These are phyloP conservation scores for Lathyrus tuberosus DNA, from an alignment of 306 rosid species.

Conservation along the genomic window DNA sequence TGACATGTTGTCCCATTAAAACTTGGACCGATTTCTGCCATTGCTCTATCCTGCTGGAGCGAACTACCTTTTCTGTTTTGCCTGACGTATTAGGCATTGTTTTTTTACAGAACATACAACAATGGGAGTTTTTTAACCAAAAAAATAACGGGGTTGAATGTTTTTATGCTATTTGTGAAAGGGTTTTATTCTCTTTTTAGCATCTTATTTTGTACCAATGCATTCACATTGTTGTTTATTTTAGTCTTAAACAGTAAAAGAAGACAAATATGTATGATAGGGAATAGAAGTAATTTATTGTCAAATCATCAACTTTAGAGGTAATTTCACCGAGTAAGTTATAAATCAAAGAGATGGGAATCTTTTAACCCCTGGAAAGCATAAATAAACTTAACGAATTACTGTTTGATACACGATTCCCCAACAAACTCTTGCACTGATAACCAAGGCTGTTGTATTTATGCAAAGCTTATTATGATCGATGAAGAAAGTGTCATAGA, in stretches of 20 bases:
- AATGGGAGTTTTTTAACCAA: neutral
- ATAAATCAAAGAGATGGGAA: slow-evolving; percentile 35
- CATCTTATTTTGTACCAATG: slow-evolving; percentile 27
- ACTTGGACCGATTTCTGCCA: slow-evolving; percentile 10
- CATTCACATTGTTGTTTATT: slow-evolving; percentile 19
- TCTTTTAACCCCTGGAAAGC: slow-evolving; percentile 26
- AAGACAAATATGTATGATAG: neutral
- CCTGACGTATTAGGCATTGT: slow-evolving; percentile 7
- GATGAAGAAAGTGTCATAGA: slow-evolving; percentile 19
- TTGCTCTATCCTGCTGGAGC: slow-evolving; percentile 10
- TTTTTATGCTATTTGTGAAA: slow-evolving; percentile 11
- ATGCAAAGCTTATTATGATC: slow-evolving; percentile 32
- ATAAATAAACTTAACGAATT: slow-evolving; percentile 27
- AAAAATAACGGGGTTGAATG: slow-evolving; percentile 12
- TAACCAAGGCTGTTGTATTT: slow-evolving; percentile 30
- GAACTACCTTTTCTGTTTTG: slow-evolving; percentile 14
- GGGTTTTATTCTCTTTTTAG: slow-evolving; percentile 13
- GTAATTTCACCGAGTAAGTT: neutral
- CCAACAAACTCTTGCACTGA: slow-evolving; percentile 20
- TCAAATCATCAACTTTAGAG: slow-evolving; percentile 7
- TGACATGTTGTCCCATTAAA: slow-evolving; percentile 10
- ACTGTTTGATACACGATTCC: slow-evolving; percentile 25
- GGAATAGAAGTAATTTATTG: slow-evolving; percentile 9
- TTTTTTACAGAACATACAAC: slow-evolving; percentile 23
- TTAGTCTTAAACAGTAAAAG: slow-evolving; percentile 12